phyloP scores from a whole-genome alignment of 768 basidiomycete species.

The Collybia sordida region DNA sequence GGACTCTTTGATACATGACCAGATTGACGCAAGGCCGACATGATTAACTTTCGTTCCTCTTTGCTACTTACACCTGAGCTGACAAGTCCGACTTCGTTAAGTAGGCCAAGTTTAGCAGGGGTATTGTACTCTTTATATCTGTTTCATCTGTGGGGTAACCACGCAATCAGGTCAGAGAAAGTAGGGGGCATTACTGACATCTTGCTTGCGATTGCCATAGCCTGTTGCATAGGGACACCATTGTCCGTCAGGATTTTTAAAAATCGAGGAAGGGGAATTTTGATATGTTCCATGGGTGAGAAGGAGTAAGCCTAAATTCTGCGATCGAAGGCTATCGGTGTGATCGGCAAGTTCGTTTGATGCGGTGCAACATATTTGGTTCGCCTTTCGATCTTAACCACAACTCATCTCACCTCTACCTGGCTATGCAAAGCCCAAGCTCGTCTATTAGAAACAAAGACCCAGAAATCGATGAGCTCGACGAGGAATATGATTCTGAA shows the following conservation, averaged over 20 bases:
- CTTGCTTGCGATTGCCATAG: conserved; percentile 71
- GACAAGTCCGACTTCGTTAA: conserved; percentile 61
- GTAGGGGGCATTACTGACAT: conserved; percentile 40
- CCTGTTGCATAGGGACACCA: conserved; percentile 57
- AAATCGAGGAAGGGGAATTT: conserved; percentile 64
- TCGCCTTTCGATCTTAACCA: not conserved
- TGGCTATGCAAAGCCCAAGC: conserved; percentile 5
- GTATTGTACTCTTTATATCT: conserved; percentile 78
- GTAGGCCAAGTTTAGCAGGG: conserved; percentile 48
- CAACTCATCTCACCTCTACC: no score
- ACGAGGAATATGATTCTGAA: conserved; percentile 43
- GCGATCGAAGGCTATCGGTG: not conserved
- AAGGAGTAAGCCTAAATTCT: not conserved
- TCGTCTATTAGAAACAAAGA: conserved; percentile 17
- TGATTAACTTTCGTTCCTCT: conserved; percentile 58
- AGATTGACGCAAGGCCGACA: conserved; percentile 61
- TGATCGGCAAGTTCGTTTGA: not conserved
- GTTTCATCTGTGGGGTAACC: conserved; percentile 8
- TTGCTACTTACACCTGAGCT: conserved; percentile 61
- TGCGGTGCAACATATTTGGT: conserved; percentile 1
- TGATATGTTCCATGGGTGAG: conserved; percentile 28
- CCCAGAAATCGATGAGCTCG: conserved; percentile 47
- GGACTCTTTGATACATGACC: conserved; percentile 46
- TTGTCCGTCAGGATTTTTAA: conserved; percentile 63
- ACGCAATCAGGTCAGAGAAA: not conserved